These are phyloP conservation scores for Eragrostis curvula DNA, from an alignment of 176 grass and related monocot species.

Conservation along the genomic window DNA sequence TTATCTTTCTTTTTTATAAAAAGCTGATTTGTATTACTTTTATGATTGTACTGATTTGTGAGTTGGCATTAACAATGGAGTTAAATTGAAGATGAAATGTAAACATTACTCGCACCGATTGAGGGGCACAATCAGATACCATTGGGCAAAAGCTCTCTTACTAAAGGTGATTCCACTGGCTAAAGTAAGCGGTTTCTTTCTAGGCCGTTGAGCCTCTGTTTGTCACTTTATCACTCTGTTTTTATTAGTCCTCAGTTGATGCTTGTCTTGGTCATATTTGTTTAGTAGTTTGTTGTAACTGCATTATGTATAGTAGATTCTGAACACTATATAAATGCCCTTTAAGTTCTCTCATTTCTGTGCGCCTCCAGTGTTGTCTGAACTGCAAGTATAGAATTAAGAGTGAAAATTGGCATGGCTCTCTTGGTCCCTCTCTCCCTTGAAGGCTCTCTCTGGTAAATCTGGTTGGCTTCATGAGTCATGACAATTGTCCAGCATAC, in stretches of 20 bases:
- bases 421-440: constrained; percentile 65
- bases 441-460: constrained; percentile 39
- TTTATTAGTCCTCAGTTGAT: constrained; percentile 26
- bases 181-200: constrained; percentile 32
- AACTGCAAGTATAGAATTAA: constrained; percentile 1
- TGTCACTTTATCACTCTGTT: constrained; percentile 16
- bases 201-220: constrained; percentile 16
- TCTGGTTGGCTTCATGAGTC: not conserved
- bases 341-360: constrained; percentile 15
- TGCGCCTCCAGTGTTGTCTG: constrained; percentile 29
- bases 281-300: constrained; percentile 17
- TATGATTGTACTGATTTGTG: not conserved
- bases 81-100: constrained; percentile 18
- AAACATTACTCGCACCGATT: not conserved
- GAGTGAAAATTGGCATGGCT: constrained; percentile 37
- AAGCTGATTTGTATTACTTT: not conserved
- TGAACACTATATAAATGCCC: constrained; percentile 36
- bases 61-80: not conserved
- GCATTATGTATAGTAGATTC: constrained; percentile 26
- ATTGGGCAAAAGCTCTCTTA: constrained; percentile 7
- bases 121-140: constrained; percentile 33
- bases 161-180: constrained; percentile 7
- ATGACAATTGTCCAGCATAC: not conserved
- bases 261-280: constrained; percentile 31
- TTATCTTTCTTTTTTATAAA: constrained; percentile 24